Conservation (phyloP, 73 alveolate genomes). For the Paramecium primaurelia region DNA sequence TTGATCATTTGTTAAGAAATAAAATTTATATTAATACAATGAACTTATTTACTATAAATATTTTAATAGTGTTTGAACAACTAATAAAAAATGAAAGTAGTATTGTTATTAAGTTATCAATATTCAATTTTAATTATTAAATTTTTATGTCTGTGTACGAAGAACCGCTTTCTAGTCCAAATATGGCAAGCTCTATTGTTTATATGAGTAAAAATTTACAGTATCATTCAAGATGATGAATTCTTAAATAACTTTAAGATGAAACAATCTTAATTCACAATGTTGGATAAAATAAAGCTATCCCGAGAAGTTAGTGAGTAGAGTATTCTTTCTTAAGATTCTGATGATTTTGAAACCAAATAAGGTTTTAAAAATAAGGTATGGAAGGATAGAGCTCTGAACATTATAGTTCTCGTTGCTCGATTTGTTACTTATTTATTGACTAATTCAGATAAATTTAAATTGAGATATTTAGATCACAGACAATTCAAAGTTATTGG, state of each 20-base stretch:
- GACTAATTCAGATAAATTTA: slow-evolving; percentile 40
- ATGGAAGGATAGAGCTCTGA: slow-evolving; percentile 27
- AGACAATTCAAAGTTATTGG: slow-evolving; percentile 29
- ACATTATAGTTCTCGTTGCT: slow-evolving; percentile 26
- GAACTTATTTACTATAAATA: not conserved
- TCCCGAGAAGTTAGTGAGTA: slow-evolving; percentile 24
- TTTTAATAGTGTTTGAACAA: not conserved
- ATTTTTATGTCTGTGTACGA: not conserved
- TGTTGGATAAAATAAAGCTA: not conserved
- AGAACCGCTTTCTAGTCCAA: not conserved
- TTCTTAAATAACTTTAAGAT: not conserved
- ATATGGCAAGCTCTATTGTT: not conserved
- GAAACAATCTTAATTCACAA: not conserved
- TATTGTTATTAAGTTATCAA: not conserved
- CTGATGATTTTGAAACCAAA: not conserved
- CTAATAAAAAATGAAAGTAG: not conserved
- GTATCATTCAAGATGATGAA: not conserved
- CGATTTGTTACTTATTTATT: slow-evolving; percentile 1
- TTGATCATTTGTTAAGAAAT: not conserved
- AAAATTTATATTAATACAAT: not conserved
- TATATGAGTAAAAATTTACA: not conserved
- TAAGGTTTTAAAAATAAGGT: slow-evolving; percentile 8
- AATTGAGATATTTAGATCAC: not conserved
- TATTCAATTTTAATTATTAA: not conserved
- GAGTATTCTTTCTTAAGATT: not conserved